Conservation (phyloP, 257 asterid genomes). For the Mitragyna speciosa region DNA sequence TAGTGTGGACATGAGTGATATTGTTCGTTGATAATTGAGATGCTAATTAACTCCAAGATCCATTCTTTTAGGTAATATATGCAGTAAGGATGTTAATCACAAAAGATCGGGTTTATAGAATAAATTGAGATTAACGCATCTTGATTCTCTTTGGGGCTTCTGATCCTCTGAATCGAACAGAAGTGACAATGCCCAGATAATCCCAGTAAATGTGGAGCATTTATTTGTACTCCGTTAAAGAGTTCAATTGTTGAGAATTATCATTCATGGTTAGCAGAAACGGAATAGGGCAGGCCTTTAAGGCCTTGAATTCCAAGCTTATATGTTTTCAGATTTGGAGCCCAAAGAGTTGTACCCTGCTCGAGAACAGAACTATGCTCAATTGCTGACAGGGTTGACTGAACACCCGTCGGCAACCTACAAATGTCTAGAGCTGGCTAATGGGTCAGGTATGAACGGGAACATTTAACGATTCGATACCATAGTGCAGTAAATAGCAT, state of each 20-base stretch:
- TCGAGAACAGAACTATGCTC: too few species aligned
- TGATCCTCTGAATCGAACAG: neutral
- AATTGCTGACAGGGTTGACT: too few species aligned
- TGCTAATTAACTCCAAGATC: too few species aligned
- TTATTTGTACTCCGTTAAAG: too few species aligned
- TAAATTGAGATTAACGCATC: neutral
- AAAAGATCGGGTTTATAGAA: neutral
- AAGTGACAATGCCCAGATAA: neutral
- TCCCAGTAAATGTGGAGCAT: neutral
- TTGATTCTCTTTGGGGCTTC: neutral
- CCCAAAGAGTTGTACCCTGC: too few species aligned
- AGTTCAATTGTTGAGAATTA: neutral
- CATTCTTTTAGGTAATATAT: neutral
- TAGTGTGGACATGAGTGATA: neutral
- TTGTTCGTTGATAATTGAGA: neutral
- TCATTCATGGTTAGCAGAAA: neutral
- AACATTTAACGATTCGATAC: too few species aligned
- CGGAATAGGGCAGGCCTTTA: neutral
- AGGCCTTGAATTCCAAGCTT: too few species aligned
- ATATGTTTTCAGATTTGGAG: too few species aligned
- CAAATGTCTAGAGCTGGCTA: too few species aligned
- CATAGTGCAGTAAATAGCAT: too few species aligned
- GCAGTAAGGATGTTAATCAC: neutral
- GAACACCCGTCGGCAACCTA: too few species aligned
- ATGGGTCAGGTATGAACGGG: too few species aligned